Evolutionary conservation across 345 rosid species (phyloP).

Genomic region (Leavenworthia alabamica): DNA sequence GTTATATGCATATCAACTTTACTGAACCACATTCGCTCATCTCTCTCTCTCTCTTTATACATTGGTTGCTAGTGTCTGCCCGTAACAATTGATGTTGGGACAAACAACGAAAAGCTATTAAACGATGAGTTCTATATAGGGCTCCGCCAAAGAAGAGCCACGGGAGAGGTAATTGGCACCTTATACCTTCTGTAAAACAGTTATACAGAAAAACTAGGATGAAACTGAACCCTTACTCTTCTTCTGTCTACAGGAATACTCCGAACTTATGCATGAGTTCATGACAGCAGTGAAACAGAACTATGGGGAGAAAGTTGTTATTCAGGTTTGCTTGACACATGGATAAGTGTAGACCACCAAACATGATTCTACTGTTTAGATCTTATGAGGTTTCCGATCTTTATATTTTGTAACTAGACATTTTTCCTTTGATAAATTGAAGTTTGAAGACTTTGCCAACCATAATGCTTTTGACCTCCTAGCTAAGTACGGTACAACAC

Average conservation of each 20-base stretch:
- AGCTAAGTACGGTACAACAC: conserved; percentile 80
- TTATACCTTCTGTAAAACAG: conserved; percentile 19
- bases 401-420: background rate
- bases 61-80: conserved; percentile 74
- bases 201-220: background rate
- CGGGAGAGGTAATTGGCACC: conserved; percentile 61
- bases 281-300: conserved; percentile 92
- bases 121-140: conserved; percentile 96
- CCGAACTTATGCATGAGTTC: conserved; percentile 88
- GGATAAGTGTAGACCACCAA: conserved; percentile 6
- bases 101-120: conserved; percentile 81
- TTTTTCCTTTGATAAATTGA: conserved; percentile 26
- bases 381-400: background rate
- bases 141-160: conserved; percentile 88
- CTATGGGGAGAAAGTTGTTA: conserved; percentile 87
- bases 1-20: conserved; percentile 1
- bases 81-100: conserved; percentile 94
- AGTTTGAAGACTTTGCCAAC: conserved; percentile 98
- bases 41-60: background rate
- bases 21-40: background rate
- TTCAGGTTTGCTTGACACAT: conserved; percentile 55
- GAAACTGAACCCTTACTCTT: conserved; percentile 4
- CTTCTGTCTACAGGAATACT: conserved; percentile 59
- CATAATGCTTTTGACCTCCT: conserved; percentile 93
- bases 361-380: background rate